Conservation (phyloP, 768 basidiomycete genomes). For the Suillus cothurnatus region DNA sequence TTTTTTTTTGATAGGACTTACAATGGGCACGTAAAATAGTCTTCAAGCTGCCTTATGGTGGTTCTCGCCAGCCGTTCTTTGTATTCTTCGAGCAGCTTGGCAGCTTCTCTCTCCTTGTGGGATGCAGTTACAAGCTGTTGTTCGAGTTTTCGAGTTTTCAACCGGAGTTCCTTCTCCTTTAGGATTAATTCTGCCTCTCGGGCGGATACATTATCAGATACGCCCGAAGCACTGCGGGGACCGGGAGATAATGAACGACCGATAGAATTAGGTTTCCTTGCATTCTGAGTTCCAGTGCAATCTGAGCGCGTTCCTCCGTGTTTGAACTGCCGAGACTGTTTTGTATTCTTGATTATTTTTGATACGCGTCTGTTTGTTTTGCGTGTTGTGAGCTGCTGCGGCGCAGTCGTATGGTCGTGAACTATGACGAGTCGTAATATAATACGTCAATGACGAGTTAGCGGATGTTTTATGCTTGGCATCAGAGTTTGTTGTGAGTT, state of each 20-base stretch:
- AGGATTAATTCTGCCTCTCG: constrained; percentile 37
- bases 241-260: neutral
- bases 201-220: neutral
- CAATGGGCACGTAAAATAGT: constrained; percentile 67
- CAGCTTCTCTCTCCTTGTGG: constrained; percentile 45
- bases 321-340: neutral
- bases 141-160: constrained; percentile 40
- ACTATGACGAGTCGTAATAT: neutral
- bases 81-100: constrained; percentile 41
- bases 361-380: neutral
- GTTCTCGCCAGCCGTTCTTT: constrained; percentile 34
- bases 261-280: neutral
- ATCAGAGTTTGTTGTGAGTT: constrained; percentile 6
- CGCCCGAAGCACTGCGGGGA: too few species aligned
- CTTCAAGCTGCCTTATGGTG: constrained; percentile 56
- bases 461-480: neutral
- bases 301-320: too few species aligned
- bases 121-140: constrained; percentile 41
- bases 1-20: constrained; percentile 35
- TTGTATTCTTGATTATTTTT: too few species aligned
- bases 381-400: neutral
- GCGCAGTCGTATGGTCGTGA: neutral
- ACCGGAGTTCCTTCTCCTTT: constrained; percentile 43
- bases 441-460: neutral
- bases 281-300: too few species aligned